These are phyloP conservation scores for Ustilago hordei DNA, from an alignment of 1,284 basidiomycete species.

Conservation along the genomic window DNA sequence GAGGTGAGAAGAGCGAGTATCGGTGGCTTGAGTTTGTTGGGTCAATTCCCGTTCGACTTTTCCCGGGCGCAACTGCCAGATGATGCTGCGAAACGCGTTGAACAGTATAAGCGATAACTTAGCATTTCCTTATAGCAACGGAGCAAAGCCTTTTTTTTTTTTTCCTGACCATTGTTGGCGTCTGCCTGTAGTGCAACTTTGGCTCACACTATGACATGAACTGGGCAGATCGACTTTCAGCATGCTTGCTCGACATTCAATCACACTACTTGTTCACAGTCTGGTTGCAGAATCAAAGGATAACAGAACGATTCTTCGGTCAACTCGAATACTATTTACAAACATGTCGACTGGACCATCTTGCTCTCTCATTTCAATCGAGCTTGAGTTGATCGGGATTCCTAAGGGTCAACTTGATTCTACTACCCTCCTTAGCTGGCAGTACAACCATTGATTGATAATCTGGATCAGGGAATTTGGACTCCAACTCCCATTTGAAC, in stretches of 20 bases:
- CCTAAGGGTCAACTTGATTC: slow-evolving; percentile 21
- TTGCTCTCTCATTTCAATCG: background rate
- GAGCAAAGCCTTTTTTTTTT: background rate
- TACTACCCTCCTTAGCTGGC: slow-evolving; percentile 71
- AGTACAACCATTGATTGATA: slow-evolving; percentile 83
- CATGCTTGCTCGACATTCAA: too few species aligned
- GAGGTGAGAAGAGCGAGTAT: slow-evolving; percentile 8
- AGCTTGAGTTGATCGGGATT: background rate
- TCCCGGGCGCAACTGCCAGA: slow-evolving; percentile 2
- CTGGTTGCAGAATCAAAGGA: too few species aligned
- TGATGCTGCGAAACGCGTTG: slow-evolving; percentile 19
- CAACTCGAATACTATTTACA: too few species aligned
- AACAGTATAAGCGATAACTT: slow-evolving; percentile 19
- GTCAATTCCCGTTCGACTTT: slow-evolving; percentile 29
- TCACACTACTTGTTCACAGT: too few species aligned
- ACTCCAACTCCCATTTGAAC: slow-evolving; percentile 78
- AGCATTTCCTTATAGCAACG: too few species aligned
- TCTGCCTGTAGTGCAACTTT: too few species aligned
- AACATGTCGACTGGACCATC: background rate
- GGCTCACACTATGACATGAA: too few species aligned
- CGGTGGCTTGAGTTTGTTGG: slow-evolving; percentile 35
- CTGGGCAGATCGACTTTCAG: too few species aligned
- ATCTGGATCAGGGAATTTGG: slow-evolving; percentile 82
- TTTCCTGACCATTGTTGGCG: too few species aligned
- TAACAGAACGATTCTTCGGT: too few species aligned